Conservation (phyloP, 1,284 basidiomycete genomes). For the Tylopilus sp. region DNA sequence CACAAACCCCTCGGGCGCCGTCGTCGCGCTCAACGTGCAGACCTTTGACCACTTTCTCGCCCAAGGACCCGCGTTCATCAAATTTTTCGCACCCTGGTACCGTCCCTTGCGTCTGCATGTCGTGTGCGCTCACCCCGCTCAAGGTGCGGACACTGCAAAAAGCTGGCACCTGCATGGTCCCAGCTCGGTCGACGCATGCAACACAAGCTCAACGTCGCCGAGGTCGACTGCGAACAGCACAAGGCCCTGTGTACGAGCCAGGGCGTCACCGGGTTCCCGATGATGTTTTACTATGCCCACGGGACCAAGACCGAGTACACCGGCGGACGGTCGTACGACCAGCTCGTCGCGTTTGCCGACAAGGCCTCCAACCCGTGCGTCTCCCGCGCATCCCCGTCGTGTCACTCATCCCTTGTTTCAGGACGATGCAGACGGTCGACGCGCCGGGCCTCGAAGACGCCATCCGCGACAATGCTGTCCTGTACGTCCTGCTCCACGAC, state of each 20-base stretch:
- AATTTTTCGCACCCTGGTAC: conserved; percentile 90
- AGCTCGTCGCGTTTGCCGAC: conserved; percentile 68
- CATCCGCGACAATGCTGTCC: conserved; percentile 56
- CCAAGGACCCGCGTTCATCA: conserved; percentile 75
- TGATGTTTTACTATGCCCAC: conserved; percentile 63
- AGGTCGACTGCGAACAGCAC: conserved; percentile 85
- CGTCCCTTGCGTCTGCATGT: background rate
- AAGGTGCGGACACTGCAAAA: conserved; percentile 92
- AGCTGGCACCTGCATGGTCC: conserved; percentile 78
- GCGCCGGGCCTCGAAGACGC: conserved; percentile 53
- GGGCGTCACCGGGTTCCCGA: conserved; percentile 77
- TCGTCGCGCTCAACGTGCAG: conserved; percentile 52
- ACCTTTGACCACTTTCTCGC: conserved; percentile 52
- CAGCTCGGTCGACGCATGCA: conserved; percentile 70
- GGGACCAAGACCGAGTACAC: conserved; percentile 65
- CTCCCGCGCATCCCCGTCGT: background rate
- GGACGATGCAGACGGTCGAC: conserved; percentile 46
- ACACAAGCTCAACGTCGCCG: conserved; percentile 70
- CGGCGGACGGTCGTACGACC: conserved; percentile 65
- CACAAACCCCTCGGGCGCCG: conserved; percentile 63
- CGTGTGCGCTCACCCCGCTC: background rate
- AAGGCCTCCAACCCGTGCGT: conserved; percentile 65
- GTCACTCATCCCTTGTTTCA: conserved; percentile 20
- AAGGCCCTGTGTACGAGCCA: conserved; percentile 62
- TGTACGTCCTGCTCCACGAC: conserved; percentile 76